Evolutionary conservation across 192 early-diverging fungal species (phyloP).

Genomic region (Funneliformis mosseae): DNA sequence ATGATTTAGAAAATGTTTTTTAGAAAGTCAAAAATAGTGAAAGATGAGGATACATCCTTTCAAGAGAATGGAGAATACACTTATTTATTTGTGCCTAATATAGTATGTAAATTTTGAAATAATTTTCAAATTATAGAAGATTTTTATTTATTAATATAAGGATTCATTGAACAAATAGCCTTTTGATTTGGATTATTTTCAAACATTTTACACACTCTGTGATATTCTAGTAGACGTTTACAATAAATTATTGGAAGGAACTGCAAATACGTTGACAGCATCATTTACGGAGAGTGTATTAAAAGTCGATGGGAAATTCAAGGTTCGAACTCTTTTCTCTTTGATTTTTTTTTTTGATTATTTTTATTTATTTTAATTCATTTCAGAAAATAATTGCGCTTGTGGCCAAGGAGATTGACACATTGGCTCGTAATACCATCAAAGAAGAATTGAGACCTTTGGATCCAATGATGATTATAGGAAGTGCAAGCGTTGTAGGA

Average conservation of each 20-base stretch:
- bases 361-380: background rate
- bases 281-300: constrained; percentile 62
- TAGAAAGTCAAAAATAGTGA: constrained; percentile 45
- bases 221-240: constrained; percentile 66
- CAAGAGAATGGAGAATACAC: constrained; percentile 46
- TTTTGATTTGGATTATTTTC: constrained; percentile 69
- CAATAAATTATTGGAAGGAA: constrained; percentile 44
- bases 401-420: constrained; percentile 68
- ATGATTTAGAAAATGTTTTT: constrained; percentile 51
- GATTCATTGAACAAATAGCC: constrained; percentile 39
- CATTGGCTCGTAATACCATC: constrained; percentile 60
- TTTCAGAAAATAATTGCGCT: constrained; percentile 60
- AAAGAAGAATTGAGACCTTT: constrained; percentile 61
- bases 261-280: constrained; percentile 42
- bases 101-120: constrained; percentile 37
- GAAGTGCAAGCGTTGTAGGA: background rate
- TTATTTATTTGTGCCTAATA: constrained; percentile 44
- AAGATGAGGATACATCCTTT: constrained; percentile 42
- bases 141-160: constrained; percentile 13
- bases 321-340: constrained; percentile 33
- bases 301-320: constrained; percentile 67
- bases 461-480: constrained; percentile 50
- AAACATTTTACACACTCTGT: constrained; percentile 67
- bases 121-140: constrained; percentile 10
- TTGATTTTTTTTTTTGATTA: background rate